Evolutionary conservation across 192 early-diverging fungal genomes (phyloP), one percentile per base, ranked within the genome.

Genomic region (Coemansia sp.): DNA sequence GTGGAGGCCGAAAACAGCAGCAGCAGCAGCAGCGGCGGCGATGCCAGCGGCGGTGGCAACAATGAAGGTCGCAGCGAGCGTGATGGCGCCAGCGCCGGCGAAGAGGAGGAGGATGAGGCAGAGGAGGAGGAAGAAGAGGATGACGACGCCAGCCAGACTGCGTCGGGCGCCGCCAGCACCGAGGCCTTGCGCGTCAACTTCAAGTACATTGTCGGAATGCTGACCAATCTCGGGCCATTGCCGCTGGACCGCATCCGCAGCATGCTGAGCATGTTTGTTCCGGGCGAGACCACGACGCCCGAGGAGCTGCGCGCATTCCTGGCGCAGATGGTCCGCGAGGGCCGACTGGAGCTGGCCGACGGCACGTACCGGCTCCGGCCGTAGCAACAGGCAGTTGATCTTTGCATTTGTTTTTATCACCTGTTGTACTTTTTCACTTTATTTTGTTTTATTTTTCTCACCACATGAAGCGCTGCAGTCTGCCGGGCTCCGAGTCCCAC

Each of bases 391-490:
- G 32, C 48, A 17, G 16, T 20, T 20, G 20, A 1, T 20, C 20
- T 20, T 17, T 20, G 5, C 38, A 1, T 42, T 40, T 41, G 10
- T 51, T 48, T 39, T 37, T 10, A 48, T 37, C n/a, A n/a, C n/a
- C n/a, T n/a, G 16, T 43, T 17, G 11, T 5, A 48, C 5, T 16
- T 16, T 2, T 0, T 16, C 0, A 16, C 4, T 5, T 49, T n/a
- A 57, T 25, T 8, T n/a, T 46, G 41, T 44, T 57, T 42, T 22
- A 44, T 50, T 46, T 49, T 39, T 19, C 13, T 68, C 85, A 98
- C 94, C 95, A 98, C 93, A 98, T 97, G 66, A 98, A 97, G 58
- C 95, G 80, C 75, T 97, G 95, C 32, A 79, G 53, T 37, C 60
- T 70, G 1, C 85, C 89, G 5, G 87, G 88, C 66, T 92, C 91